phyloP scores from a whole-genome alignment of 2,329 filamentous ascomycete genomes.

The Monosporascus sp. region DNA sequence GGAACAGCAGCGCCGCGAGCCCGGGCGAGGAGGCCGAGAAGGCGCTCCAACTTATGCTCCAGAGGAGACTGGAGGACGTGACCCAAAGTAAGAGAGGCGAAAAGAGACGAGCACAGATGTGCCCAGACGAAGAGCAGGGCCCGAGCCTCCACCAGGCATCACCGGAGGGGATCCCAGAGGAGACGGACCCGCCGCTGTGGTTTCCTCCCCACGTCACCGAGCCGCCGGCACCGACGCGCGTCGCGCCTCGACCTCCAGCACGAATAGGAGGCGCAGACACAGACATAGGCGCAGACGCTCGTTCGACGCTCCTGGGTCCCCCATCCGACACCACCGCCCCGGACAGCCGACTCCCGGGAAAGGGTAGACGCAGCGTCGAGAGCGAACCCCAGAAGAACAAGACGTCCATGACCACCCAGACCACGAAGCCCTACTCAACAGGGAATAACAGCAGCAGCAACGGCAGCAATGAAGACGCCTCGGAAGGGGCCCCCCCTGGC shows the following conservation, averaged over 20 bases:
- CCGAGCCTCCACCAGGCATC: background rate
- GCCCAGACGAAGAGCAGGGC: background rate
- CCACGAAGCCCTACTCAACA: background rate
- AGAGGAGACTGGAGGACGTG: background rate
- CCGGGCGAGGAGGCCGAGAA: background rate
- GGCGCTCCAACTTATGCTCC: background rate
- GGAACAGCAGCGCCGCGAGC: background rate
- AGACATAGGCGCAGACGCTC: background rate
- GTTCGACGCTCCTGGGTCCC: background rate
- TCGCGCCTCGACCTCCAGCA: no score
- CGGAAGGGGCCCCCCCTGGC: background rate
- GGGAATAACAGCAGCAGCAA: background rate
- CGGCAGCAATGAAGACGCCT: background rate
- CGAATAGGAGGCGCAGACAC: no score
- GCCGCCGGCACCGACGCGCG: no score
- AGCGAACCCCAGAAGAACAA: background rate
- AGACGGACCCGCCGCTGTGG: background rate
- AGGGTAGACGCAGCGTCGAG: background rate
- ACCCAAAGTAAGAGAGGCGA: background rate
- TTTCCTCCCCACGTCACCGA: no score
- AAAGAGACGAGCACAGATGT: background rate
- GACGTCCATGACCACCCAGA: background rate
- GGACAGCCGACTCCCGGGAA: background rate
- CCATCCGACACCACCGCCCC: background rate
- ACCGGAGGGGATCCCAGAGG: background rate